Percentiles rank a stretch among this genome's conserved stretches.
Conservation (phyloP, 2,329 filamentous ascomycete genomes). For the Xylaria sp. region DNA sequence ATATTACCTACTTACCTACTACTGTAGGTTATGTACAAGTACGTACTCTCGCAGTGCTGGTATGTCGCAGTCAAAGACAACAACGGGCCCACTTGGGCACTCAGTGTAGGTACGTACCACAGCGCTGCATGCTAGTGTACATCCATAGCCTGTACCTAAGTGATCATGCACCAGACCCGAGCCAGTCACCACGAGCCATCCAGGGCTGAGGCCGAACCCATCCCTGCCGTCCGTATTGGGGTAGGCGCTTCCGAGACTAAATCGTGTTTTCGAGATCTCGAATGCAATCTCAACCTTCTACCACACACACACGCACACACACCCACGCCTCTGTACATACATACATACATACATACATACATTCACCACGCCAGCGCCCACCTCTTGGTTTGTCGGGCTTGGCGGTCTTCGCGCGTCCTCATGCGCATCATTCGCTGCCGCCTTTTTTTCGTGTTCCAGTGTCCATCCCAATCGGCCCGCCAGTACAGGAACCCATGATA, state of each 20-base stretch:
- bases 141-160: too few species aligned
- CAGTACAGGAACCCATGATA: neutral
- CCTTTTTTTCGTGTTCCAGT: slow-evolving; percentile 3
- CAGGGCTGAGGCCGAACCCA: slow-evolving; percentile 7
- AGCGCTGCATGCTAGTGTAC: too few species aligned
- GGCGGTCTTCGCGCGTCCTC: neutral
- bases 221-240: slow-evolving; percentile 10
- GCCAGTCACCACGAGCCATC: slow-evolving; percentile 21
- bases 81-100: too few species aligned
- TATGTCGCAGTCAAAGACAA: too few species aligned
- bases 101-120: too few species aligned
- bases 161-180: slow-evolving; percentile 16
- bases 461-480: neutral
- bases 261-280: slow-evolving; percentile 31
- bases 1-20: too few species aligned
- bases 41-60: too few species aligned
- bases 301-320: slow-evolving; percentile 14
- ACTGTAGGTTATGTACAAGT: too few species aligned
- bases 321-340: too few species aligned
- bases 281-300: slow-evolving; percentile 40
- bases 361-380: neutral
- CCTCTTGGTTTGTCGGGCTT: neutral
- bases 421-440: neutral
- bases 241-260: slow-evolving; percentile 21
- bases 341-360: too few species aligned